Conservation (phyloP, 1,139 yeast genomes). For the Pichia sp. region DNA sequence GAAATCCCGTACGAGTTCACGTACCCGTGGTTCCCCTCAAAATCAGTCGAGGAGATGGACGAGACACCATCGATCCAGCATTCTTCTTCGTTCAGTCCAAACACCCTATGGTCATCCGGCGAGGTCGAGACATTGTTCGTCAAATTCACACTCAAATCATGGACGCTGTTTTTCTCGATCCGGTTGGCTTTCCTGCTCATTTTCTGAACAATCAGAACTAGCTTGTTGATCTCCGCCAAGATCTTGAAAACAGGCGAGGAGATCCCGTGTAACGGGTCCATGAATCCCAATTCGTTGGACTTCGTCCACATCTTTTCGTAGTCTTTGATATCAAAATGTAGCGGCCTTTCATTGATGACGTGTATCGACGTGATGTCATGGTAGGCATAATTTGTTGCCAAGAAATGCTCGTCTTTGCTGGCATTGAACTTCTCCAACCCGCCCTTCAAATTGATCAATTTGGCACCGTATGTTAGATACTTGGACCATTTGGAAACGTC, state of each 20-base stretch:
- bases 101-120: conserved; percentile 2
- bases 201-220: conserved; percentile 32
- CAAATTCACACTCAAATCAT: not conserved
- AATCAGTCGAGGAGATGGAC: conserved; percentile 1
- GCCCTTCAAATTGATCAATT: conserved; percentile 46
- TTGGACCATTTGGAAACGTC: conserved; percentile 66
- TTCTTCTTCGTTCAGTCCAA: conserved; percentile 5
- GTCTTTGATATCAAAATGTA: conserved; percentile 47
- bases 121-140: conserved; percentile 5
- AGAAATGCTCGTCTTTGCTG: conserved; percentile 55
- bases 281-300: conserved; percentile 27
- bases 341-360: conserved; percentile 41
- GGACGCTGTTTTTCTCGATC: too few species aligned
- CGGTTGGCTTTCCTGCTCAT: conserved; percentile 30
- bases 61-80: conserved; percentile 9
- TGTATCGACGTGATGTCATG: conserved; percentile 70
- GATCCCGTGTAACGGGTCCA: conserved; percentile 68
- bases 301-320: conserved; percentile 46
- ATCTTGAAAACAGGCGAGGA: conserved; percentile 58
- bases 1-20: too few species aligned
- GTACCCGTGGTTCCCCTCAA: not conserved
- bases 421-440: conserved; percentile 43
- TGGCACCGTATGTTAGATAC: conserved; percentile 54
- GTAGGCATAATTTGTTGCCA: conserved; percentile 73
- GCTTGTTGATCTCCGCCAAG: conserved; percentile 60